These are phyloP conservation scores for Lignosus rhinocerotis DNA, from an alignment of 1,284 basidiomycete species.

Conservation along the genomic window DNA sequence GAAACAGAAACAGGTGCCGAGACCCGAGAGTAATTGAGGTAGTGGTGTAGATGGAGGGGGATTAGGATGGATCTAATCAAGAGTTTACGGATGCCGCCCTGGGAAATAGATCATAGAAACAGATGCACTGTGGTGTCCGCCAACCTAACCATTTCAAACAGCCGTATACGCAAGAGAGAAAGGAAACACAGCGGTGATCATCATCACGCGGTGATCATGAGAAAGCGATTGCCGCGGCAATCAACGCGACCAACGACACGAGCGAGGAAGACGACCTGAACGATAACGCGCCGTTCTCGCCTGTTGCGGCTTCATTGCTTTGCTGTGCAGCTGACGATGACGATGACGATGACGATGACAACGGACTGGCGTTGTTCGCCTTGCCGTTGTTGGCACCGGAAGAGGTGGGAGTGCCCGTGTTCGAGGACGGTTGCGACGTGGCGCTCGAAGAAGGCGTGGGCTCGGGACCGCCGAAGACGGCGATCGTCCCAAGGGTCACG, in stretches of 20 bases:
- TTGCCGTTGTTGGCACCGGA: no score
- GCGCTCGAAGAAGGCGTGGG: not conserved
- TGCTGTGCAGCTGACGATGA: not conserved
- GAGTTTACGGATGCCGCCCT: not conserved
- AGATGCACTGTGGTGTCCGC: not conserved
- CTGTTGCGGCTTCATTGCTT: not conserved
- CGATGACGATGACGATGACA: not conserved
- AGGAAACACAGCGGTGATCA: not conserved
- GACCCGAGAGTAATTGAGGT: not conserved
- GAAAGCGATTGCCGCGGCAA: slow-evolving; percentile 21
- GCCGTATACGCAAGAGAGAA: not conserved
- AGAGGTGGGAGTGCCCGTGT: not conserved
- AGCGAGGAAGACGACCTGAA: slow-evolving; percentile 7
- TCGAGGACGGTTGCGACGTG: not conserved
- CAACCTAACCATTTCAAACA: not conserved
- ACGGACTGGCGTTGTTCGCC: not conserved
- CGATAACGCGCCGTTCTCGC: slow-evolving; percentile 16
- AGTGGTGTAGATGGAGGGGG: not conserved
- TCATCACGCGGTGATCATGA: not conserved
- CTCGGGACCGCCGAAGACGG: slow-evolving; percentile 1
- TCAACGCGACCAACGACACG: slow-evolving; percentile 14
- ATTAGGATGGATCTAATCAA: not conserved
- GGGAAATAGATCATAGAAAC: not conserved
- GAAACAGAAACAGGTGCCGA: not conserved
- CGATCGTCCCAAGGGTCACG: slow-evolving; percentile 21